Evolutionary conservation across 2,329 filamentous ascomycete genomes (phyloP), one percentile per base, ranked within the genome.

Genomic region (Tothia fuscella): DNA sequence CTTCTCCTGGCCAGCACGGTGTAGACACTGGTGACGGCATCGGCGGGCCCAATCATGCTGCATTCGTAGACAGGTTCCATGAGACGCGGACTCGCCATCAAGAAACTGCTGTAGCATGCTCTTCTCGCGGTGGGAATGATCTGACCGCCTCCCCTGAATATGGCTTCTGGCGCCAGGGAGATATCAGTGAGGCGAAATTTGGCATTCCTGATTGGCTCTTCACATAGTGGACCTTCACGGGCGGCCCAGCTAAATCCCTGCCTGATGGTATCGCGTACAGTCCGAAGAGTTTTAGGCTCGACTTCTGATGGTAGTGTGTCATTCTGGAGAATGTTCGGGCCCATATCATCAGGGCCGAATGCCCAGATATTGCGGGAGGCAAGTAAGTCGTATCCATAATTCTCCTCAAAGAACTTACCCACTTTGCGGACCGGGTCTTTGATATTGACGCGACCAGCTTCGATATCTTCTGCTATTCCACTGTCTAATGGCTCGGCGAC

Each of bases 171-270:
- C 9, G 88, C 89, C 16, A 98, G 72, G 31, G 82, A 71, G 41
- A 94, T 77, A 57, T 96, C 89, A 47, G 88, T 96, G 55, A 98
- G 78, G 57, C 88, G 86, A 73, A 98, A 98, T 58, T 94, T 95
- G 52, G 86, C 86, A 63, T 98, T 98, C 52, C 91, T 88, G 56
- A 98, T 96, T 25, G 91, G 91, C 67, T 98, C 91, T 80, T 98
- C 91, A 60, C 91, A 96, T 20, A 98, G 70, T 14, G 91, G 91
- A 1, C 91, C 91, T 74, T 98, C 91, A 48, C 91, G 74, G 24
- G 88, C 85, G 38, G 86, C 91, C 91, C 91, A 98, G 59, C 82
- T 87, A 63, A 98, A 98, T 24, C 91, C 91, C 63, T 98, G 91
- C 36, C 85, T 80, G 53, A 98, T 86, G 6, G 84, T 89, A 58